Evolutionary conservation across 371 early-diverging fungal species (phyloP).

Genomic region (Actinomortierella wolfii): DNA sequence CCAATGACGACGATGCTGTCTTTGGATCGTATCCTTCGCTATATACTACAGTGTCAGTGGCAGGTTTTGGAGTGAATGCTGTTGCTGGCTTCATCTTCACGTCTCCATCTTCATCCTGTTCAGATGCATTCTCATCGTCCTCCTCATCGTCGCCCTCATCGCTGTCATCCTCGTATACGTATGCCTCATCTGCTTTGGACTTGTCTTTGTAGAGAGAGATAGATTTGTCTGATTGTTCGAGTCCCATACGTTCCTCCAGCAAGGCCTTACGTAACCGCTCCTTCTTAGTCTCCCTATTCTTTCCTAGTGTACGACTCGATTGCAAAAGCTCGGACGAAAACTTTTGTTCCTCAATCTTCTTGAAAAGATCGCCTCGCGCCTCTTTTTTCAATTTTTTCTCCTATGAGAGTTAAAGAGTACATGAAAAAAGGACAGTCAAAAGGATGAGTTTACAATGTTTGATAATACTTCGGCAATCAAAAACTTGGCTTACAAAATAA

Average conservation of each 20-base stretch:
- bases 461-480: too few relatives aligned
- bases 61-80: not conserved
- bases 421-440: not conserved
- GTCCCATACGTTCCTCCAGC: slow-evolving; percentile 72
- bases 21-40: slow-evolving; percentile 41
- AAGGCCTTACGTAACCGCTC: slow-evolving; percentile 77
- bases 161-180: slow-evolving; percentile 53
- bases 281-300: slow-evolving; percentile 67
- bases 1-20: slow-evolving; percentile 4
- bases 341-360: slow-evolving; percentile 71
- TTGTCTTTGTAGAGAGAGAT: slow-evolving; percentile 22
- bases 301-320: slow-evolving; percentile 82
- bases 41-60: slow-evolving; percentile 3
- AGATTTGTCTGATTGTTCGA: slow-evolving; percentile 56
- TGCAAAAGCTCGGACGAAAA: slow-evolving; percentile 72
- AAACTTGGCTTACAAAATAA: too few relatives aligned
- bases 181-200: slow-evolving; percentile 23
- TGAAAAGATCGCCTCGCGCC: slow-evolving; percentile 77
- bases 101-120: slow-evolving; percentile 9
- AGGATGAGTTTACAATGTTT: too few relatives aligned
- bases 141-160: slow-evolving; percentile 33
- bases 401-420: slow-evolving; percentile 41
- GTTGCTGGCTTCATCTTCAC: not conserved
- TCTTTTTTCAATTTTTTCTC: slow-evolving; percentile 96
- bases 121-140: slow-evolving; percentile 13